Percentiles rank a stretch among this genome's conserved stretches.
These are phyloP conservation scores for Pterulicium gracile DNA, from an alignment of 1,284 basidiomycete species.

Conservation along the genomic window DNA sequence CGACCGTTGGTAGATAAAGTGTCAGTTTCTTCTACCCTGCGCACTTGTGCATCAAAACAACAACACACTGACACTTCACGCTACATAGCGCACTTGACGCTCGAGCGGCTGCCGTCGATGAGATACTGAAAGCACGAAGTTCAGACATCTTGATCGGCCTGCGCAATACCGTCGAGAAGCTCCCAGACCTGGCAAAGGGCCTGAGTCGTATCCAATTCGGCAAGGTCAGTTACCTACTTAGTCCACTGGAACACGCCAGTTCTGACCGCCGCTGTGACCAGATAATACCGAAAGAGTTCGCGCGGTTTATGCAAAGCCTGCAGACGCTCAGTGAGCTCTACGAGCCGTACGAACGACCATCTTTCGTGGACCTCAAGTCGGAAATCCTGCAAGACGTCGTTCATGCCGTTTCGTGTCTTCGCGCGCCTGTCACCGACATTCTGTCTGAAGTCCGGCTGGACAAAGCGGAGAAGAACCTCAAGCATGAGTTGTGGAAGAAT, in stretches of 20 bases:
- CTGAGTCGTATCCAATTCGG: slow-evolving; percentile 79
- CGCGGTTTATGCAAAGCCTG: slow-evolving; percentile 68
- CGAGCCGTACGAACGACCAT: slow-evolving; percentile 29
- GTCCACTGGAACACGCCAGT: too few relatives aligned
- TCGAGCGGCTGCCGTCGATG: slow-evolving; percentile 77
- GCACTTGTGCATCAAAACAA: slow-evolving; percentile 5
- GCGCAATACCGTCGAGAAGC: slow-evolving; percentile 56
- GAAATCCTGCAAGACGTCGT: slow-evolving; percentile 65
- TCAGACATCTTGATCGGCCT: slow-evolving; percentile 53
- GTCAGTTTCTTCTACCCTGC: slow-evolving; percentile 29
- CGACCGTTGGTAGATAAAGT: slow-evolving; percentile 69
- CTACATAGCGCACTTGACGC: slow-evolving; percentile 52
- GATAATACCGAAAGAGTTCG: slow-evolving; percentile 82
- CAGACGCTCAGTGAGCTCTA: slow-evolving; percentile 66
- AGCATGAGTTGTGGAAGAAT: slow-evolving; percentile 69
- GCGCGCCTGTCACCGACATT: slow-evolving; percentile 43
- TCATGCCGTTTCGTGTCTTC: slow-evolving; percentile 55
- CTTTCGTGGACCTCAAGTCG: slow-evolving; percentile 51
- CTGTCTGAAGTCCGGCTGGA: slow-evolving; percentile 52
- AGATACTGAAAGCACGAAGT: slow-evolving; percentile 48
- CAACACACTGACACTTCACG: slow-evolving; percentile 4
- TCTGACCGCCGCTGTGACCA: too few relatives aligned
- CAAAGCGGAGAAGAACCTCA: slow-evolving; percentile 59
- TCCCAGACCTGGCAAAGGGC: slow-evolving; percentile 87
- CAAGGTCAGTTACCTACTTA: not conserved